Evolutionary conservation across 1,284 basidiomycete species (phyloP).

Genomic region (Sporisorium graminicola): DNA sequence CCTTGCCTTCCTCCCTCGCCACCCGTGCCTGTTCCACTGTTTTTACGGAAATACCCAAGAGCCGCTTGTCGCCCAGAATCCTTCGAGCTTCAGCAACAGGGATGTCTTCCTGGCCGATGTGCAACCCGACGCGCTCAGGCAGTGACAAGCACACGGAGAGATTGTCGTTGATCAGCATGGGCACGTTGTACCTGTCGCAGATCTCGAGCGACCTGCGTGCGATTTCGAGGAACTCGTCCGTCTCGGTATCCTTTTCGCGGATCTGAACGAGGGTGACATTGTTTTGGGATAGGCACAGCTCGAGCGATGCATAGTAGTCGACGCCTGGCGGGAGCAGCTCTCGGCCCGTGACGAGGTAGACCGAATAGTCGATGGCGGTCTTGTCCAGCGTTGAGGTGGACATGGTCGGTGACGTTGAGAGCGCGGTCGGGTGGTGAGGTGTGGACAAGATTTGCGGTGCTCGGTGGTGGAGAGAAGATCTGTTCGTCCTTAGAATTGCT

Average conservation of each 20-base stretch:
- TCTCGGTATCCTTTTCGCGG: constrained; percentile 57
- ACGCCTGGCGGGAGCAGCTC: constrained; percentile 80
- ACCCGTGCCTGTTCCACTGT: constrained; percentile 69
- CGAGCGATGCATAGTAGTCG: constrained; percentile 80
- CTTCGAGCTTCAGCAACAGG: constrained; percentile 77
- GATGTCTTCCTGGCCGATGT: constrained; percentile 92
- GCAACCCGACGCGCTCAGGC: constrained; percentile 79
- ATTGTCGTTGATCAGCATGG: constrained; percentile 83
- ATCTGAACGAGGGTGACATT: constrained; percentile 88
- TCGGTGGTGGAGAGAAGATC: too few species aligned
- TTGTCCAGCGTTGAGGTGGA: constrained; percentile 18
- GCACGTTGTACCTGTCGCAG: constrained; percentile 84
- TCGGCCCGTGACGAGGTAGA: constrained; percentile 82
- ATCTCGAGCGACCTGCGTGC: constrained; percentile 80
- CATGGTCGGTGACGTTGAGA: background rate
- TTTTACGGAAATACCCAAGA: constrained; percentile 87
- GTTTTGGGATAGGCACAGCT: constrained; percentile 84
- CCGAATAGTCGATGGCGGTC: constrained; percentile 52
- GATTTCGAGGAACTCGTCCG: constrained; percentile 79
- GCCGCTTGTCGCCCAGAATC: constrained; percentile 76
- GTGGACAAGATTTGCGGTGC: too few species aligned
- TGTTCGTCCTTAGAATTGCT: too few species aligned
- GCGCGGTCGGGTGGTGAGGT: background rate
- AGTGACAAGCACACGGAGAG: constrained; percentile 60
- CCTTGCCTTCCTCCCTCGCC: constrained; percentile 64